Percentiles rank a stretch among this genome's conserved stretches.
Evolutionary conservation across 2,329 filamentous ascomycete species (phyloP).

Genomic region (Trichoderma sp.): DNA sequence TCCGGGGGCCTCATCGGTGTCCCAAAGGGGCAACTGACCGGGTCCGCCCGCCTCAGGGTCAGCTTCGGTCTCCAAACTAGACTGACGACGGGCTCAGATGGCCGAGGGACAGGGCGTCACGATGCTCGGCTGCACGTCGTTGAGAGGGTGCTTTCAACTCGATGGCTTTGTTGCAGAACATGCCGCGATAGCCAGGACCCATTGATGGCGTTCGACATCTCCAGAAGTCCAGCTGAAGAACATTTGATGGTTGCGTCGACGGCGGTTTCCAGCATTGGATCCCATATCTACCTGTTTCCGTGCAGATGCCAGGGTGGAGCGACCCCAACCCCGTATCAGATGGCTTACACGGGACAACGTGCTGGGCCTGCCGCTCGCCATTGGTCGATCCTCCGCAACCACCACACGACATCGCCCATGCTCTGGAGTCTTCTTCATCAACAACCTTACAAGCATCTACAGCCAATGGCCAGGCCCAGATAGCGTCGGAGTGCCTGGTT

Average conservation of each 20-base stretch:
- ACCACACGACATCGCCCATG: constrained; percentile 2
- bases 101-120: background rate
- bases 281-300: background rate
- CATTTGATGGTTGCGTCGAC: background rate
- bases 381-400: constrained; percentile 24
- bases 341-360: constrained; percentile 24
- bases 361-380: constrained; percentile 13
- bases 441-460: constrained; percentile 5
- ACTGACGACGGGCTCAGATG: background rate
- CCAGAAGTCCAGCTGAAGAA: background rate
- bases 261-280: background rate
- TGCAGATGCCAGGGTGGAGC: constrained; percentile 16
- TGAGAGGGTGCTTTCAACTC: background rate
- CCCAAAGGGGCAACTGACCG: constrained; percentile 19
- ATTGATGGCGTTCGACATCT: background rate
- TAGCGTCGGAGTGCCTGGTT: constrained; percentile 9
- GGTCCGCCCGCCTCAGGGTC: constrained; percentile 4
- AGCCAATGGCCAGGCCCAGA: constrained; percentile 19
- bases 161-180: background rate
- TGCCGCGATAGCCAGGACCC: constrained; percentile 13
- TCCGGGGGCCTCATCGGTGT: constrained; percentile 24
- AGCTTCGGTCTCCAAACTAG: constrained; percentile 23
- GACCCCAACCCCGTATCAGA: constrained; percentile 18
- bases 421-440: constrained; percentile 15
- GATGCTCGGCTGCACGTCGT: constrained; percentile 11